Evolutionary conservation across 140 eudicot species (phyloP), one percentile per base, ranked within the genome.

Genomic region (Cichorium intybus): DNA sequence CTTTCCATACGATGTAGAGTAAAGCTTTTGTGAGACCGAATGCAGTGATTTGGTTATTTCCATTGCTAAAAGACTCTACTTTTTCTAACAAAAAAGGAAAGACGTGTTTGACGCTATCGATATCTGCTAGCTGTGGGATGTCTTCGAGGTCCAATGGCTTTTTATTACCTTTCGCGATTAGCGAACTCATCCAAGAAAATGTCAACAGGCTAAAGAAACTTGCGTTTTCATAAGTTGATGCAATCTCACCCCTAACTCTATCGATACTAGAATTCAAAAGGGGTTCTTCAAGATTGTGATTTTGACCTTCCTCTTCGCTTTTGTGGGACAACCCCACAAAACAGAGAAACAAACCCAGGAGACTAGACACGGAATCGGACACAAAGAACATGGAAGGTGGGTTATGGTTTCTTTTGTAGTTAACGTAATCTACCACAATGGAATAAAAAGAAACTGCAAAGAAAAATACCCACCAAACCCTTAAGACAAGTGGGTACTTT

Each of bases 391-490:
- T 78, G 50, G 71, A 0, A 21, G 66, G 62, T 0, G 74, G 43
- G 64, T 10, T 1, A 46, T 68, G 78, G 62, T 70, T 57, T 57
- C 57, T 71, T 58, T 66, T 57, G 66, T 62, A 79, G 64, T 64
- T 67, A 65, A 83, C 23, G 37, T 71, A 70, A 77, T 88, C 95
- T n/a, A 77, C 70, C 60, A 81, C 80, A 63, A 85, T 68, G 51
- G 79, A 81, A 75, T 68, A 85, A 69, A 88, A 81, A 70, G 95
- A 85, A 4, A 80, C 55, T 8, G 63, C 48, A 60, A 86, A 72
- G 81, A 83, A 88, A 54, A 80, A 49, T 10, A 60, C 85, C 95
- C 94, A 93, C 97, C 94, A 93, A 0, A 80, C 62, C 78, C 99
- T 89, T 26, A 93, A 60, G 11, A 80, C 66, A 24, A 72, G 69